Evolutionary conservation across 192 early-diverging fungal genomes (phyloP), one percentile per base, ranked within the genome.

Genomic region (Podochytrium sp.): DNA sequence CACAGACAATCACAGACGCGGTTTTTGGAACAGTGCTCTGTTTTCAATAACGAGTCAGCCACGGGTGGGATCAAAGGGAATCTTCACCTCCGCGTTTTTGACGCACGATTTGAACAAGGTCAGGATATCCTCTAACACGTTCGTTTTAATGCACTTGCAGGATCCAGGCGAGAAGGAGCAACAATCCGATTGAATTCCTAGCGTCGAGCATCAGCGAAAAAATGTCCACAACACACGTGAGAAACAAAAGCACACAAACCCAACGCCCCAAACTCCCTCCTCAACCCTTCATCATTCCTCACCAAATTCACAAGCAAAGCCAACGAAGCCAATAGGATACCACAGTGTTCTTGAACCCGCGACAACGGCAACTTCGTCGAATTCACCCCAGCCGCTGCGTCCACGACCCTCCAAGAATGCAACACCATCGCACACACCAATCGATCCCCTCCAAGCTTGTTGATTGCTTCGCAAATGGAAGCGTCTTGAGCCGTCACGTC

Each of bases 21-120:
- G 56, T 71, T 57, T 71, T 71, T 14, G 69, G 69, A 14, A 69
- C 35, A 10, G 16, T 7, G 18, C 18, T 23, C 66, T 69, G 61
- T 12, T n/a, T 14, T n/a, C 12, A 69, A 69, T 20, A 34, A 25
- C 27, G 60, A 47, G 43, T 12, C 7, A 47, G 43, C 10, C 20
- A 47, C 7, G 16, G n/a, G n/a, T n/a, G n/a, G n/a, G n/a, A n/a
- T n/a, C n/a, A n/a, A n/a, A n/a, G n/a, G n/a, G n/a, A 18, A 32
- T 14, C 7, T 29, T n/a, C 18, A 65, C 63, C 2, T n/a, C 6
- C 16, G 41, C 63, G 18, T 65, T 27, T 41, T 65, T 41, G 38
- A 65, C 43, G 33, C 41, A 18, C 16, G 7, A 14, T 43, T 65
- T 65, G 38, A 65, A 65, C 25, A 65, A 49, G 12, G 41, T 43